phyloP scores from a whole-genome alignment of 2,329 filamentous ascomycete genomes.

The Alternaria rosae region DNA sequence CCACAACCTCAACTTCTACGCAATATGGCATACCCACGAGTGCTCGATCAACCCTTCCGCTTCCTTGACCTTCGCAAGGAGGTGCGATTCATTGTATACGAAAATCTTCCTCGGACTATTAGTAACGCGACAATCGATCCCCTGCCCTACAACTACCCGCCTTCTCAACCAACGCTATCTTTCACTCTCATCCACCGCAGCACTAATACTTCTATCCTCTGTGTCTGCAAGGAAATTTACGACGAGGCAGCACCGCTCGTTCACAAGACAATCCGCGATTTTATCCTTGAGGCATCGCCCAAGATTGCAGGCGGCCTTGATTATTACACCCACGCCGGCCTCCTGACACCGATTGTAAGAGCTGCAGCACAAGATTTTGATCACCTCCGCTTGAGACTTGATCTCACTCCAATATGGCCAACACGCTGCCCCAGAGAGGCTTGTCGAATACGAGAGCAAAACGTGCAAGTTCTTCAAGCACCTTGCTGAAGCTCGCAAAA shows the following conservation, averaged over 20 bases:
- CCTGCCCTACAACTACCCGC: background rate
- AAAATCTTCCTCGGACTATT: background rate
- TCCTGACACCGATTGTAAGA: background rate
- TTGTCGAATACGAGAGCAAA: background rate
- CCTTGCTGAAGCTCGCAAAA: background rate
- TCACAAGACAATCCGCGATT: background rate
- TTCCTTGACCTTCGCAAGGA: background rate
- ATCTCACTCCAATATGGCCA: background rate
- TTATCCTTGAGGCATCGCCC: background rate
- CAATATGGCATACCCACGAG: background rate
- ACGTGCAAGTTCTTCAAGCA: background rate
- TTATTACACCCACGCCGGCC: background rate
- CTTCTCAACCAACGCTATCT: background rate
- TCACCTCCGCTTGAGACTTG: background rate
- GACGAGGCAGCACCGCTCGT: background rate
- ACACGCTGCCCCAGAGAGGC: background rate
- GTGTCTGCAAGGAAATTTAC: background rate
- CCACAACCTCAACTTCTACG: background rate
- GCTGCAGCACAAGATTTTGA: background rate
- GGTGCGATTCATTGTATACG: background rate
- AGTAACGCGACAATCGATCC: background rate
- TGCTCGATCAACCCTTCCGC: background rate
- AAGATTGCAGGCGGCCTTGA: background rate
- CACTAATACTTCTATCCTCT: background rate
- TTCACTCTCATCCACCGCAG: background rate